Conservation (phyloP, 768 basidiomycete genomes). For the Collybiopsis luxurians region DNA sequence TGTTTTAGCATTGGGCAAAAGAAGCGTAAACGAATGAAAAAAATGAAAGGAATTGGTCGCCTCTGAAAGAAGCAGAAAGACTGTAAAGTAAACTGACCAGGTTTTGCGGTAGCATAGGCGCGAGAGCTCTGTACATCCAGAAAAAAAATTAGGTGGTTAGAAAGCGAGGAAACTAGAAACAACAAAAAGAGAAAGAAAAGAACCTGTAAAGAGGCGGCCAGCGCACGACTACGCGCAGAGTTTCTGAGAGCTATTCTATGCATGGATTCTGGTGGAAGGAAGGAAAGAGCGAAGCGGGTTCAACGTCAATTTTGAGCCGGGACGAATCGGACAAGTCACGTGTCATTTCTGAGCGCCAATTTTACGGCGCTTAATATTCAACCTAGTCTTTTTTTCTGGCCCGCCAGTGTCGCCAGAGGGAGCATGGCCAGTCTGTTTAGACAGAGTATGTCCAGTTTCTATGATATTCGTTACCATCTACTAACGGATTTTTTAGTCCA, state of each 20-base stretch:
- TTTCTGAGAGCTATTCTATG: slow-evolving; percentile 86
- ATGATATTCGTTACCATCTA: background rate
- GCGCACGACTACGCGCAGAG: slow-evolving; percentile 73
- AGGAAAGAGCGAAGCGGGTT: slow-evolving; percentile 34
- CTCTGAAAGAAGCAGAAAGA: slow-evolving; percentile 14
- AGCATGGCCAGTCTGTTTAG: slow-evolving; percentile 9
- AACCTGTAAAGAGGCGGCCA: slow-evolving; percentile 69
- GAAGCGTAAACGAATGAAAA: slow-evolving; percentile 14
- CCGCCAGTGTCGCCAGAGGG: too few relatives aligned
- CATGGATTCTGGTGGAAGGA: slow-evolving; percentile 52
- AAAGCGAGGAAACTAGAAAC: slow-evolving; percentile 14
- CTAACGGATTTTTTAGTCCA: background rate
- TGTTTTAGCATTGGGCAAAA: slow-evolving; percentile 24
- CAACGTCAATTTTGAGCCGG: background rate
- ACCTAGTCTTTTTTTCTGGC: slow-evolving; percentile 8
- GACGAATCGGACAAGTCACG: background rate
- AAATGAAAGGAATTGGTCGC: slow-evolving; percentile 8
- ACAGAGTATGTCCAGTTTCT: slow-evolving; percentile 2
- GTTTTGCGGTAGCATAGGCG: slow-evolving; percentile 96
- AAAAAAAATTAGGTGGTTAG: slow-evolving; percentile 17
- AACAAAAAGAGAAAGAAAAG: slow-evolving; percentile 19
- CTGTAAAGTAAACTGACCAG: slow-evolving; percentile 51
- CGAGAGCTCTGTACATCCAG: slow-evolving; percentile 59
- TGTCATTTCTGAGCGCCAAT: too few relatives aligned
- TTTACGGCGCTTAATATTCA: too few relatives aligned